These are phyloP conservation scores for Heliamphora exappendiculata DNA, from an alignment of 148 eudicot species.

Conservation along the genomic window DNA sequence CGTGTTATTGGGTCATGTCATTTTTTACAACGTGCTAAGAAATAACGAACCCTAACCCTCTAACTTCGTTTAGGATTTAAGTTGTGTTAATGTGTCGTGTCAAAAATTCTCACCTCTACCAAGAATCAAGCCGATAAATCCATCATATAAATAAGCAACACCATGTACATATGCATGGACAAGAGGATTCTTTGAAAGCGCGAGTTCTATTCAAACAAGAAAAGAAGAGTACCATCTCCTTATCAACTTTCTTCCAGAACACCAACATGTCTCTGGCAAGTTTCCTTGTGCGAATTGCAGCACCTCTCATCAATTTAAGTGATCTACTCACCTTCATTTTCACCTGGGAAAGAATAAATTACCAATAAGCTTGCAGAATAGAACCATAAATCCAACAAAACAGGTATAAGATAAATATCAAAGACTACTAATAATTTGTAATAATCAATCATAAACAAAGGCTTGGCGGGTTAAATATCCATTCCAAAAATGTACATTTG, in stretches of 20 bases:
- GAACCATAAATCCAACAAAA: not conserved
- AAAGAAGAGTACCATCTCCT: conserved; percentile 73
- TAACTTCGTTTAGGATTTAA: too few relatives aligned
- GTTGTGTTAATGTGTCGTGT: too few relatives aligned
- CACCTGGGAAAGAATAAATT: conserved; percentile 44
- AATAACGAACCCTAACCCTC: too few relatives aligned
- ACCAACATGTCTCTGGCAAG: conserved; percentile 94
- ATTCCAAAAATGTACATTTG: not conserved
- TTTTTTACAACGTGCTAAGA: too few relatives aligned
- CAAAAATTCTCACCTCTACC: too few relatives aligned
- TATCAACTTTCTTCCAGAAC: conserved; percentile 92
- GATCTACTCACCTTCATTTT: conserved; percentile 92
- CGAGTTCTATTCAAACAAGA: not conserved
- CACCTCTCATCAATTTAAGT: conserved; percentile 73
- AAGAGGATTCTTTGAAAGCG: not conserved
- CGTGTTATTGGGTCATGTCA: too few relatives aligned
- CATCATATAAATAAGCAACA: not conserved
- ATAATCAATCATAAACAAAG: not conserved
- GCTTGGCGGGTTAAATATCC: not conserved
- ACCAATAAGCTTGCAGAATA: conserved; percentile 5
- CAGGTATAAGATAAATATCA: not conserved
- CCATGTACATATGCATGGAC: not conserved
- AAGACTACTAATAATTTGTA: not conserved
- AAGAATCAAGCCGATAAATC: not conserved
- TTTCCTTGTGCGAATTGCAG: conserved; percentile 73